Base-by-base conservation (phyloP, 192 early-diverging fungal genomes). In the Dissophora globulifera region DNA sequence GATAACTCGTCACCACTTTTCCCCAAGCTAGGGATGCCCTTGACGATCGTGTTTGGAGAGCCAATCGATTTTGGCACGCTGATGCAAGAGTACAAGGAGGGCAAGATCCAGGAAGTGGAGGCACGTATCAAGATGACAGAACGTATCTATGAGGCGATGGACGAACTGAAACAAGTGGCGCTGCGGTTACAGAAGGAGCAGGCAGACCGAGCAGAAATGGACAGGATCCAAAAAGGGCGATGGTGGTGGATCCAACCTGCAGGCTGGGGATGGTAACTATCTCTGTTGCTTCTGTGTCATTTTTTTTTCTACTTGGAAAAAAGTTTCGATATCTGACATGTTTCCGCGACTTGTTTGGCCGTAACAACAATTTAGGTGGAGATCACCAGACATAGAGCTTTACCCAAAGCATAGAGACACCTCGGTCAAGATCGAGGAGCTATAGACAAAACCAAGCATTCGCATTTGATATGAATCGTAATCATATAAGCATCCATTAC, bases 41-140 rank as follows among this genome's bases (percentile, higher is more conserved):
- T 92, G n/a, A 78, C 81, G 4, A 61, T 96, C n/a, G 78, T 81
- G 2, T 86, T 90, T 67, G 94, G 94, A 29, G 84, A 93, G 23
- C 86, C 88, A 0, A 84, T 96, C 7, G 91, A 94, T 57, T 91
- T 92, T 74, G 65, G 78, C 25, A 81, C 79, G 50, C 78, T 88
- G 30, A 63, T 91, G 49, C 62, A 79, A n/a, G 80, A 83, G 32
- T 91, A 88, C 59, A 74, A 82, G 64, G 71, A 78, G 30, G 81
- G 83, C 0, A 83, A 76, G 43, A 46, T 82, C 16, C 76, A 82
- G 26, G 86, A 87, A 30, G 50, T 68, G 17, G 74, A 81, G 19
- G 72, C 88, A 2, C 65, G 89, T 17, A 81, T 88, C 35, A 65
- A 60, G 43, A 84, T 92, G 30, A 89, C 87, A 9, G 74, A 84